A percentile compares a stretch with the other conserved stretches of the same genome.
Evolutionary conservation across 2,329 filamentous ascomycete genomes (phyloP).

Genomic region (Cladosporium velox): DNA sequence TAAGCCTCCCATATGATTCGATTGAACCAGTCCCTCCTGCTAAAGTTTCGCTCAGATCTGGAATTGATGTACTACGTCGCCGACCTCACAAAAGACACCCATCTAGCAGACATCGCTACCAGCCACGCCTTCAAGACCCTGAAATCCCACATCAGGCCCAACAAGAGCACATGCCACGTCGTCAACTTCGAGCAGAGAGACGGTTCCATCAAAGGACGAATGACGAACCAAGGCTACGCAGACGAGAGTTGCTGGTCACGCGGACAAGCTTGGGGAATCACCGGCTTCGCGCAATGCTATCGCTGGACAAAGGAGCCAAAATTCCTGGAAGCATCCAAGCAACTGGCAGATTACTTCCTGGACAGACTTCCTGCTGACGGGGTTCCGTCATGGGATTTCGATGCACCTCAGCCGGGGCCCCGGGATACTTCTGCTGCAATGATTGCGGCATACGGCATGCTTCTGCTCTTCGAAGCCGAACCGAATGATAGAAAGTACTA

Average conservation of each 20-base stretch:
- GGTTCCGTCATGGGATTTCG: conserved; percentile 55
- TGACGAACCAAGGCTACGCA: conserved; percentile 52
- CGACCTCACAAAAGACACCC: not conserved
- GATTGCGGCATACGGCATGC: conserved; percentile 46
- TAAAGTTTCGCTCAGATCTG: not conserved
- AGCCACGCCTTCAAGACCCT: conserved; percentile 43
- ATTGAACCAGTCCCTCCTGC: conserved; percentile 23
- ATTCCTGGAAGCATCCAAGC: conserved; percentile 46
- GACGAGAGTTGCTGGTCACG: conserved; percentile 51
- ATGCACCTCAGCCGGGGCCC: conserved; percentile 47
- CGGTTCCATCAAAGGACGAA: conserved; percentile 47
- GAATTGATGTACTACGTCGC: not conserved
- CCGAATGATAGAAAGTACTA: no score
- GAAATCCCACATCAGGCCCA: conserved; percentile 38
- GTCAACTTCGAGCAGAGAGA: conserved; percentile 49
- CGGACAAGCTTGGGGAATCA: conserved; percentile 54
- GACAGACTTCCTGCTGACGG: conserved; percentile 41
- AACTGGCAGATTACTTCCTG: conserved; percentile 51
- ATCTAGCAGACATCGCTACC: conserved; percentile 36
- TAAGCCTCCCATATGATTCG: conserved; percentile 22
- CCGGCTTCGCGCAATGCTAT: conserved; percentile 51
- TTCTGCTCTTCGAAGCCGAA: conserved; percentile 40
- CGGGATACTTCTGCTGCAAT: conserved; percentile 45
- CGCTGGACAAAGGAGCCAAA: conserved; percentile 48
- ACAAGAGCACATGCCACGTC: conserved; percentile 46